Base-by-base conservation (phyloP, 2,329 filamentous ascomycete species). In the Arthrobotrys conoides region DNA sequence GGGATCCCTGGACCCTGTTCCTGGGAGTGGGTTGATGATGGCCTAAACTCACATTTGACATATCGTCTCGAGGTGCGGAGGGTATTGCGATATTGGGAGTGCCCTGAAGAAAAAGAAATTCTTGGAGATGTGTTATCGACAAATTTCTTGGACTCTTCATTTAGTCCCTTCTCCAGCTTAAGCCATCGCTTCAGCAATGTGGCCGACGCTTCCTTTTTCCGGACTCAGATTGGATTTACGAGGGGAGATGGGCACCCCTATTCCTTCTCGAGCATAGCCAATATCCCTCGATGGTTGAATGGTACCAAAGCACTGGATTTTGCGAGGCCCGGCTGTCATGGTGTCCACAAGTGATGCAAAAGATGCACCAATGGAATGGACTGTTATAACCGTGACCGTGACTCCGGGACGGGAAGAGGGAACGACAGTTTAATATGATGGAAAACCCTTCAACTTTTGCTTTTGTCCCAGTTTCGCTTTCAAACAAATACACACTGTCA, bases 151-250 rank as follows among this genome's bases (percentile, higher is more conserved):
- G 51, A 63, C 38, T 48, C 27, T n/a, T 55, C 55, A 49, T 53
- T 4, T 53, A 18, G 48, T 66, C 70, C 27, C 18, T 61, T 51
- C 49, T 51, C 51, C 20, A 67, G 51, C 63, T 77, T 64, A 33
- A 68, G 63, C 67, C 63, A 68, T 78, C 53, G 46, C 49, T 61
- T 72, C 16, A 51, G 44, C 46, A 77, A 72, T 78, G 46, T 72
- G 75, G n/a, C 75, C 75, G 75, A 70, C 75, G 75, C 68, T 78
- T 78, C 75, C 75, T 41, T 55, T 78, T 78, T 69, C 75, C 68
- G 55, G 67, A 72, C 61, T 68, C 41, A 61, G 63, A 49, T 64
- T 55, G 30, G 20, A 27, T 36, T 72, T 48, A 63, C 53, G 61
- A 65, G 44, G 18, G 24, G 67, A 61, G 61, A 64, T 51, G 33